Base-by-base conservation (phyloP, 1,284 basidiomycete genomes). In the Phlebopus sp. region DNA sequence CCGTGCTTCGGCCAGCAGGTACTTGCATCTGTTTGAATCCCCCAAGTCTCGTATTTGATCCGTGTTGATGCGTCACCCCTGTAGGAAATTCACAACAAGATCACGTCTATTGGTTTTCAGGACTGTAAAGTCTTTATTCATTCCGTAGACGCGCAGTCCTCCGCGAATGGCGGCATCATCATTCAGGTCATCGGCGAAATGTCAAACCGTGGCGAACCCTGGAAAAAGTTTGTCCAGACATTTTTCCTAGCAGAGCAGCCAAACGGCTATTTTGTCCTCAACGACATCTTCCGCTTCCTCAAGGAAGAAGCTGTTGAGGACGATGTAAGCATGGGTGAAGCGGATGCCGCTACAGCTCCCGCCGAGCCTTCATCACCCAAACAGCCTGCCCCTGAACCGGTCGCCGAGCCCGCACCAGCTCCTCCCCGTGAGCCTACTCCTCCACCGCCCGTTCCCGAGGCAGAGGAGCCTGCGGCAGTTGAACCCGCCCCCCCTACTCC, bases 161-260 rank as follows among this genome's bases (percentile, higher is more conserved):
- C 94, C 38, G 90, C 92, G 49, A 87, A 89, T 58, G 91, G 91
- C 52, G 97, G 97, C 44, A 98, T 99, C 72, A 88, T 99, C 72
- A 94, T 99, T 68, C 95, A 98, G 74, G 97, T 98, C 67, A 93
- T 99, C 60, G 97, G 97, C 58, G 96, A 99, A 74, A 93, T 99
- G 86, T 93, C 90, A 52, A 97, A 97, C 72, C 82, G 85, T 62
- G 81, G 82, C 51, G 86, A 90, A 53, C 79, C 90, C 3, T 99
- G 97, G 97, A 86, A 88, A 64, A 98, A 98, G 75, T 99, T 99
- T 64, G 93, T 93, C 18, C 97, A 99, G 75, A 98, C 96, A 13
- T 99, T 99, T 77, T 99, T 99, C 88, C 86, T 99, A 48, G 97
- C 97, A 40, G 92, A 97, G 70, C 97, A 99, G 73, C 92, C 94